A percentile compares a stretch with the other conserved stretches of the same genome.
Evolutionary conservation across 2,329 filamentous ascomycete genomes (phyloP).

Genomic region (Pyricularia sp.): DNA sequence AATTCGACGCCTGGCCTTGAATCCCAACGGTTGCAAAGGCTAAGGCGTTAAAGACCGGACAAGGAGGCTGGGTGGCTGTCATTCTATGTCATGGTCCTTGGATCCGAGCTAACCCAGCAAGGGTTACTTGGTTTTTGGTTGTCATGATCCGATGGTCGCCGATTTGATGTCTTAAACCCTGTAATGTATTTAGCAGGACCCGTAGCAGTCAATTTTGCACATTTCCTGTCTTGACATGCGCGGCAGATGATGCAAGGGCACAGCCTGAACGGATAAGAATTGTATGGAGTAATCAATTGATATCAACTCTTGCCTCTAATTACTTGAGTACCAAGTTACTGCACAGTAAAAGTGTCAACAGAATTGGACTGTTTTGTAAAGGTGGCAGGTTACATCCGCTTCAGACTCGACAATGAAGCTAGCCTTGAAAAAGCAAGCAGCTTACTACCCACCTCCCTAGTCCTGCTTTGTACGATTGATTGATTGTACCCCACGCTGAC

Average conservation of each 20-base stretch:
- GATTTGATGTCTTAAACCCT: not conserved
- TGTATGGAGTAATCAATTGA: not conserved
- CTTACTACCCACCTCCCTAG: not conserved
- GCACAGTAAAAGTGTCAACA: not conserved
- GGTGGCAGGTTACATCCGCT: not conserved
- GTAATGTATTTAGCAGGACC: not conserved
- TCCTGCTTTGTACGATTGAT: not conserved
- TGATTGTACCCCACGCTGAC: constrained; percentile 1
- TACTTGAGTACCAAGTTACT: not conserved
- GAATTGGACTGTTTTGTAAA: not conserved
- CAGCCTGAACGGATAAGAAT: not conserved
- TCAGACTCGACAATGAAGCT: not conserved
- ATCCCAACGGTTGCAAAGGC: constrained; percentile 1
- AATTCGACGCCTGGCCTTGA: not conserved
- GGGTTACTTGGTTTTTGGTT: not conserved
- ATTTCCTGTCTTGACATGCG: not conserved
- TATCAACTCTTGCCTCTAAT: too few species aligned
- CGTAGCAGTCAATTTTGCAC: not conserved
- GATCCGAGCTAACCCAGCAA: not conserved
- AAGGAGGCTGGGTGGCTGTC: not conserved
- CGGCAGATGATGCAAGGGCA: not conserved
- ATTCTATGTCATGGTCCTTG: not conserved
- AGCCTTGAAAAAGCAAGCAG: not conserved
- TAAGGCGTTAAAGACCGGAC: not conserved
- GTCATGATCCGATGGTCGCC: not conserved